These are phyloP conservation scores for Dictyophora rubrovolvata DNA, from an alignment of 768 basidiomycete species.

Conservation along the genomic window DNA sequence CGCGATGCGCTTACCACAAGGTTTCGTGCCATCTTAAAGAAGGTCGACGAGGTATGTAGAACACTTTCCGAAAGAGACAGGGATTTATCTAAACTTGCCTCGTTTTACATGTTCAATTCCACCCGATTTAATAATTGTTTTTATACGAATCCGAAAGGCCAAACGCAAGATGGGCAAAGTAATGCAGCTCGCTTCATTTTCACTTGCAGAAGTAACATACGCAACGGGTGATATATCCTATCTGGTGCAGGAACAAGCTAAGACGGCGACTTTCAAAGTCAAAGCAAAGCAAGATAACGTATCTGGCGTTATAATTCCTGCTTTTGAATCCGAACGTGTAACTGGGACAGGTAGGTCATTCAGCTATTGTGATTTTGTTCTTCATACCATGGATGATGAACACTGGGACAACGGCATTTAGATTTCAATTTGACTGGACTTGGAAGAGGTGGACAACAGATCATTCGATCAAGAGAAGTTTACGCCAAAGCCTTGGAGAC, in stretches of 20 bases:
- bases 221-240: constrained; percentile 96
- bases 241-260: constrained; percentile 93
- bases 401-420: constrained; percentile 21
- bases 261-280: constrained; percentile 83
- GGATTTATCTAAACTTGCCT: background rate
- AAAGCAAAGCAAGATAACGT: constrained; percentile 97
- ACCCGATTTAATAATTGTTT: constrained; percentile 7
- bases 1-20: constrained; percentile 91
- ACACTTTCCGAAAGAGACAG: background rate
- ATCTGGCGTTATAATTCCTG: constrained; percentile 89
- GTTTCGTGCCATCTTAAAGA: constrained; percentile 87
- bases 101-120: background rate
- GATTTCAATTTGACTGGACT: constrained; percentile 97
- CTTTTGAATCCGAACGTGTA: constrained; percentile 86
- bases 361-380: constrained; percentile 4
- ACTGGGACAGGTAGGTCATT: constrained; percentile 59
- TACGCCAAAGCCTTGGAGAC: constrained; percentile 98
- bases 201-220: constrained; percentile 97
- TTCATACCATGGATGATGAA: background rate
- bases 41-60: constrained; percentile 86
- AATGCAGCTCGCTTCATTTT: constrained; percentile 98
- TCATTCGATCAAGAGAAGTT: constrained; percentile 89
- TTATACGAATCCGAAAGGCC: constrained; percentile 41
- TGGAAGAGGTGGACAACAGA: constrained; percentile 93
- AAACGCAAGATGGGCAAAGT: constrained; percentile 99